Evolutionary conservation across 2,329 filamentous ascomycete genomes (phyloP).

Genomic region (Xylariaceae sp.): DNA sequence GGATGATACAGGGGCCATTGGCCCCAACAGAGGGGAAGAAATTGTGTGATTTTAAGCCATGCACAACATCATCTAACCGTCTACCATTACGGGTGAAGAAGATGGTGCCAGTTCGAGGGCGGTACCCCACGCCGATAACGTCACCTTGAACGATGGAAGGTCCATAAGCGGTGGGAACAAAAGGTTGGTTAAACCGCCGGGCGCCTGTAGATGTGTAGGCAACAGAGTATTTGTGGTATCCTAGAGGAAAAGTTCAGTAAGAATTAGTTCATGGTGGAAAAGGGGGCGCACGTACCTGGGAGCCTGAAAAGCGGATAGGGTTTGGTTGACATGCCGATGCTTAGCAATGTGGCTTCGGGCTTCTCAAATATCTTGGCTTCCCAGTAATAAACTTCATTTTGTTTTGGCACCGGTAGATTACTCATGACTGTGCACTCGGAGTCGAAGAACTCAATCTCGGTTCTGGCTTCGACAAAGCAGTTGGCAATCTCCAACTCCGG

Average conservation of each 20-base stretch:
- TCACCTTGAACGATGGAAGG: slow-evolving; percentile 87
- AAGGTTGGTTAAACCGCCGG: slow-evolving; percentile 89
- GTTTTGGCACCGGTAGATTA: slow-evolving; percentile 94
- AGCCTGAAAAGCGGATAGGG: slow-evolving; percentile 92
- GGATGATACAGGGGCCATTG: slow-evolving; percentile 84
- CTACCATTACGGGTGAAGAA: slow-evolving; percentile 99
- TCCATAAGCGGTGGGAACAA: slow-evolving; percentile 71
- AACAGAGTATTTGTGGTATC: slow-evolving; percentile 86
- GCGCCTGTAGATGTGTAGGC: slow-evolving; percentile 86
- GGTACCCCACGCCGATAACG: slow-evolving; percentile 91
- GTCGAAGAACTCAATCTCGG: slow-evolving; percentile 98
- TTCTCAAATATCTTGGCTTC: slow-evolving; percentile 98
- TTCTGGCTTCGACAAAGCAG: slow-evolving; percentile 93
- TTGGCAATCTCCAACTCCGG: slow-evolving; percentile 98
- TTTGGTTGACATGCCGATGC: slow-evolving; percentile 92
- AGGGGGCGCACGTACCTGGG: slow-evolving; percentile 60
- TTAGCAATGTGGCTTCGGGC: slow-evolving; percentile 78
- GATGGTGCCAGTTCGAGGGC: slow-evolving; percentile 86
- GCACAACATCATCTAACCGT: slow-evolving; percentile 87
- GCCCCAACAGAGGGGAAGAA: slow-evolving; percentile 97
- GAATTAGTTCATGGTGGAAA: not conserved
- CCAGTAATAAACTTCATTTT: slow-evolving; percentile 99
- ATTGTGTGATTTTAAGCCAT: slow-evolving; percentile 90
- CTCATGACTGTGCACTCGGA: slow-evolving; percentile 96
- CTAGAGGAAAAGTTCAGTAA: slow-evolving; percentile 39